A percentile compares a stretch with the other conserved stretches of the same genome.
Conservation (phyloP, 1,284 basidiomycete genomes). For the Ceratobasidium sp. region DNA sequence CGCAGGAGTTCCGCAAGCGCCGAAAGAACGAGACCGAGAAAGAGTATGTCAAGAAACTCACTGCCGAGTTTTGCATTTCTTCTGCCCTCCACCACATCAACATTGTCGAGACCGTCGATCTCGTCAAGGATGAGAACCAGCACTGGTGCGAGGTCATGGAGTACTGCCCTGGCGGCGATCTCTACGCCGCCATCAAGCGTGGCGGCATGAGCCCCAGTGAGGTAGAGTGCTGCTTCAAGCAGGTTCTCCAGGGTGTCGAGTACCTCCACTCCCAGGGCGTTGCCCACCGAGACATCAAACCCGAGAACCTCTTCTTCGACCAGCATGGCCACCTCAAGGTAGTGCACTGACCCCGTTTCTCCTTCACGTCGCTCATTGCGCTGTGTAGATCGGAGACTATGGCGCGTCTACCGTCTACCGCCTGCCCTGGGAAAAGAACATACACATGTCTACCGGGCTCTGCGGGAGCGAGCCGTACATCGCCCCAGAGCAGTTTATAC, state of each 20-base stretch:
- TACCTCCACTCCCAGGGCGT: conserved; percentile 97
- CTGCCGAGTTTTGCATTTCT: conserved; percentile 98
- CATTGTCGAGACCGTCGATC: conserved; percentile 97
- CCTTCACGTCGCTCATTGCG: conserved; percentile 49
- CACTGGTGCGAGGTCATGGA: conserved; percentile 99
- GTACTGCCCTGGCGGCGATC: conserved; percentile 96
- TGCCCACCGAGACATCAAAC: conserved; percentile 97
- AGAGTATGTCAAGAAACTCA: conserved; percentile 99
- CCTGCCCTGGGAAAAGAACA: conserved; percentile 97
- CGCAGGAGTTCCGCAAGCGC: conserved; percentile 94
- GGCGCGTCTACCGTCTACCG: conserved; percentile 98
- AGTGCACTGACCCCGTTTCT: conserved; percentile 46
- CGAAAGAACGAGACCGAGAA: conserved; percentile 99
- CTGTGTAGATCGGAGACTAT: conserved; percentile 90
- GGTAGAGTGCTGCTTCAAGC: conserved; percentile 98
- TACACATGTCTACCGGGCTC: conserved; percentile 96
- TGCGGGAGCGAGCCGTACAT: conserved; percentile 99
- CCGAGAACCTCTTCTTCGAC: conserved; percentile 96
- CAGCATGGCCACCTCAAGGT: conserved; percentile 94
- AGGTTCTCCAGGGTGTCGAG: conserved; percentile 87
- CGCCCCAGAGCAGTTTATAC: conserved; percentile 95
- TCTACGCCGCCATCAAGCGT: conserved; percentile 98
- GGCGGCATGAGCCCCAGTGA: conserved; percentile 94
- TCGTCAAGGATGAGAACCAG: conserved; percentile 95
- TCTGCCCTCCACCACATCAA: conserved; percentile 97